phyloP scores from a whole-genome alignment of 495 filamentous ascomycete genomes.

The Penicillium manginii region DNA sequence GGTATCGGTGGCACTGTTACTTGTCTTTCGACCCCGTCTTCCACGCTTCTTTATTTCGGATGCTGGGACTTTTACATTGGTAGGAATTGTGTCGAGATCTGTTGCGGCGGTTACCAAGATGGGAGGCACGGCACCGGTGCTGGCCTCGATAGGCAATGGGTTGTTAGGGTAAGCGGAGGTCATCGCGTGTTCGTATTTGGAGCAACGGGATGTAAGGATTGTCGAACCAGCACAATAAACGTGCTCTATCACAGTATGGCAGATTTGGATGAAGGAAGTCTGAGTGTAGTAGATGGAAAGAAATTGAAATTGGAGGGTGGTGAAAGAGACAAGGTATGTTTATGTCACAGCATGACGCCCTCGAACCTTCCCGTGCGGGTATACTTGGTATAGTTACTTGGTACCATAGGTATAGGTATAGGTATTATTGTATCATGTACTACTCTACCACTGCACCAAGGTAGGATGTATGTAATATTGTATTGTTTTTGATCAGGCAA shows the following conservation, averaged over 20 bases:
- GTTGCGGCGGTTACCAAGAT: constrained; percentile 13
- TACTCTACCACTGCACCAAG: too few species aligned
- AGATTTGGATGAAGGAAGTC: too few species aligned
- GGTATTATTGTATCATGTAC: too few species aligned
- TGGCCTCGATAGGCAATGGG: not conserved
- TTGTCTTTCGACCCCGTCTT: constrained; percentile 14
- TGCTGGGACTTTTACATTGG: not conserved
- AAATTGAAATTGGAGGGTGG: too few species aligned
- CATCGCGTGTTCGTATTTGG: not conserved
- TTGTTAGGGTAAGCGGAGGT: not conserved
- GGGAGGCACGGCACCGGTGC: constrained; percentile 9
- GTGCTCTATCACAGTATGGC: too few species aligned
- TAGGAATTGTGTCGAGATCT: not conserved
- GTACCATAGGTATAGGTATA: too few species aligned
- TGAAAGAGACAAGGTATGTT: too few species aligned
- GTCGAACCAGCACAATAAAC: not conserved
- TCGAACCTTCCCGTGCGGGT: too few species aligned
- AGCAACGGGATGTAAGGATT: not conserved
- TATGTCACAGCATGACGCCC: too few species aligned
- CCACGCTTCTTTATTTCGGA: constrained; percentile 23
- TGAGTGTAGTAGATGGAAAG: too few species aligned
- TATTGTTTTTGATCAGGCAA: not conserved
- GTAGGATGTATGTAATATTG: too few species aligned
- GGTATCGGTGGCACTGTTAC: constrained; percentile 6
- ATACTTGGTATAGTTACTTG: too few species aligned